Conservation (phyloP, 2,329 filamentous ascomycete species). For the Didymella arachidicola region DNA sequence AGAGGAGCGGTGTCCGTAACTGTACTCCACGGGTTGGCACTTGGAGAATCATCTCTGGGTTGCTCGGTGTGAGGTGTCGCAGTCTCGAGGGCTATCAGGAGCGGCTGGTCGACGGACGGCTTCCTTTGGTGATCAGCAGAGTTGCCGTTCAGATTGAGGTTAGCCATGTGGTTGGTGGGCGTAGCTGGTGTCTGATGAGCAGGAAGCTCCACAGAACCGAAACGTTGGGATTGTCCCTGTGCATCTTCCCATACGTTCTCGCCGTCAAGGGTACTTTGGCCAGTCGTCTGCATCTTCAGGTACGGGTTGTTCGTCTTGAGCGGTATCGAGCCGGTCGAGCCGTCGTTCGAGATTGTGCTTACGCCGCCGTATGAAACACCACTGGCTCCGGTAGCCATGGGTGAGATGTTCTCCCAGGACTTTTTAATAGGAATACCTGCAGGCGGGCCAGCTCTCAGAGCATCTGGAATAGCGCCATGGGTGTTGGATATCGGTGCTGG, state of each 20-base stretch:
- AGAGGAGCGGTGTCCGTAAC: slow-evolving; percentile 38
- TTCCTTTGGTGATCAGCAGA: slow-evolving; percentile 32
- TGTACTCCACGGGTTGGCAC: slow-evolving; percentile 40
- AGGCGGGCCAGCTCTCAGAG: slow-evolving; percentile 44
- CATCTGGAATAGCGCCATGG: slow-evolving; percentile 36
- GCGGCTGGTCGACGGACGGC: slow-evolving; percentile 31
- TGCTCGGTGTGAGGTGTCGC: slow-evolving; percentile 35
- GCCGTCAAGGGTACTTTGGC: slow-evolving; percentile 44
- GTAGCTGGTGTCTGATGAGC: slow-evolving; percentile 51
- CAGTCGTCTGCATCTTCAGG: slow-evolving; percentile 50
- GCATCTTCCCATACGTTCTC: slow-evolving; percentile 53
- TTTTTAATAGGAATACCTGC: slow-evolving; percentile 43
- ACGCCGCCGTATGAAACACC: slow-evolving; percentile 38
- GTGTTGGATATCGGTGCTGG: slow-evolving; percentile 25
- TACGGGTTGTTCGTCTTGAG: slow-evolving; percentile 57
- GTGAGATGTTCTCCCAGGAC: slow-evolving; percentile 38
- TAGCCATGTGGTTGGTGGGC: slow-evolving; percentile 49
- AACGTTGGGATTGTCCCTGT: slow-evolving; percentile 35
- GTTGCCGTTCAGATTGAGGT: slow-evolving; percentile 46
- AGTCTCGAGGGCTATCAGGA: slow-evolving; percentile 18
- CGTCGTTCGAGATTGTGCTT: slow-evolving; percentile 43
- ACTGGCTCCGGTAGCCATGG: slow-evolving; percentile 42
- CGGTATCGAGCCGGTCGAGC: slow-evolving; percentile 38
- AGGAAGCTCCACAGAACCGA: slow-evolving; percentile 53
- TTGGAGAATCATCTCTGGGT: slow-evolving; percentile 32